Conservation (phyloP, 2,329 filamentous ascomycete genomes). For the Acrocalymma vagum region DNA sequence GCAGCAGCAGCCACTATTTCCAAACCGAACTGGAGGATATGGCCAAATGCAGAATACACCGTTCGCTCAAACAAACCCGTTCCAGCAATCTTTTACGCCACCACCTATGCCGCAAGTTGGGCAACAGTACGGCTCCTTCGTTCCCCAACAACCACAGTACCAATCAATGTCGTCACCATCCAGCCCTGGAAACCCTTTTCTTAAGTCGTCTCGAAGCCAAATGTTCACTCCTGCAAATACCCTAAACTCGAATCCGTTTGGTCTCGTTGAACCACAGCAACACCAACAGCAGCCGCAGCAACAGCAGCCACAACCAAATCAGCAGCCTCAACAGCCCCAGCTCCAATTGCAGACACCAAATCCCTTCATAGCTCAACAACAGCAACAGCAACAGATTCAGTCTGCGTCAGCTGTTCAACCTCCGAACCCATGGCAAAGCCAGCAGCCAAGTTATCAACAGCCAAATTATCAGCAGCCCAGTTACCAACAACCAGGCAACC, state of each 20-base stretch:
- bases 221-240: conserved; percentile 46
- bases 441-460: conserved; percentile 30
- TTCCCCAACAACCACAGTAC: conserved; percentile 39
- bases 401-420: conserved; percentile 22
- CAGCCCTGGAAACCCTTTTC: conserved; percentile 52
- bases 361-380: conserved; percentile 68
- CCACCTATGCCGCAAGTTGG: conserved; percentile 52
- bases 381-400: conserved; percentile 20
- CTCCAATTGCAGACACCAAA: conserved; percentile 63
- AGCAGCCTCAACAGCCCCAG: conserved; percentile 30
- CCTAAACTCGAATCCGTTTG: conserved; percentile 50
- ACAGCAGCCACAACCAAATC: conserved; percentile 20
- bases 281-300: conserved; percentile 38
- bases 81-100: conserved; percentile 50
- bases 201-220: conserved; percentile 53
- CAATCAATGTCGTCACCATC: conserved; percentile 51
- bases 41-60: conserved; percentile 48
- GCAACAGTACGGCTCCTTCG: conserved; percentile 46
- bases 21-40: conserved; percentile 75
- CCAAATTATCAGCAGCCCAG: conserved; percentile 38
- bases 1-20: conserved; percentile 65
- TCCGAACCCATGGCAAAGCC: conserved; percentile 32
- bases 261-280: conserved; percentile 21
- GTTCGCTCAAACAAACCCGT: conserved; percentile 50
- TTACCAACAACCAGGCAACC: conserved; percentile 33